phyloP scores from a whole-genome alignment of 106 monocot genomes.

The Agapanthus africanus region DNA sequence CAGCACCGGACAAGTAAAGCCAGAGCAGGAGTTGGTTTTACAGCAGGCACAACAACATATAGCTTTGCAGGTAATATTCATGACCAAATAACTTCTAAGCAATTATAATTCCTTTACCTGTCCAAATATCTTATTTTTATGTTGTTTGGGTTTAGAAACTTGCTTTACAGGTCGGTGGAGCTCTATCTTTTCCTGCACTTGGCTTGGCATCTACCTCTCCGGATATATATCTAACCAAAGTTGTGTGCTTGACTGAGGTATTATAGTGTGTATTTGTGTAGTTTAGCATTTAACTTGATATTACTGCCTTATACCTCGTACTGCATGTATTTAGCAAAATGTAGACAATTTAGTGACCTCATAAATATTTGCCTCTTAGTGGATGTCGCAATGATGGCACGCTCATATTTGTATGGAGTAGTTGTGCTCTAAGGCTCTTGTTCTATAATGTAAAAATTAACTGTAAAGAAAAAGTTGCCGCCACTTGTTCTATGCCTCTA shows the following conservation, averaged over 20 bases:
- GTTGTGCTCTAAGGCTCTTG: not conserved
- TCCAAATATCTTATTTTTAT: conserved; percentile 6
- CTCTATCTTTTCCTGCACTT: conserved; percentile 17
- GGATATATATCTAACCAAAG: conserved; percentile 22
- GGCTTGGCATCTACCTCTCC: conserved; percentile 11
- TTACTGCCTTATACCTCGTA: not conserved
- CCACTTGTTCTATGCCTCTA: no score
- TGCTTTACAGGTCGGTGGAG: conserved; percentile 24
- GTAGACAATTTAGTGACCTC: not conserved
- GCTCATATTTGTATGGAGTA: not conserved
- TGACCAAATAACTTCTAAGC: not conserved
- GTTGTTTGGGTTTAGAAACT: conserved; percentile 24
- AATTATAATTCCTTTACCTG: not conserved
- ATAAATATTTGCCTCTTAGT: not conserved
- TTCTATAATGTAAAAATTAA: not conserved
- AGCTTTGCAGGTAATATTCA: conserved; percentile 37
- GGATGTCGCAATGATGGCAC: not conserved
- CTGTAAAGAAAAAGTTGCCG: not conserved
- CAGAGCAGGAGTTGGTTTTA: conserved; percentile 40
- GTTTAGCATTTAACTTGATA: not conserved
- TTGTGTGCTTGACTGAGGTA: conserved; percentile 46
- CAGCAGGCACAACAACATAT: conserved; percentile 54
- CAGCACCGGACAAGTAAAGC: conserved; percentile 25
- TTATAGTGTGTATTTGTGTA: not conserved
- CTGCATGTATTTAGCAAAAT: not conserved